Conservation (phyloP, 1,284 basidiomycete genomes). For the Phylloporus sp. region DNA sequence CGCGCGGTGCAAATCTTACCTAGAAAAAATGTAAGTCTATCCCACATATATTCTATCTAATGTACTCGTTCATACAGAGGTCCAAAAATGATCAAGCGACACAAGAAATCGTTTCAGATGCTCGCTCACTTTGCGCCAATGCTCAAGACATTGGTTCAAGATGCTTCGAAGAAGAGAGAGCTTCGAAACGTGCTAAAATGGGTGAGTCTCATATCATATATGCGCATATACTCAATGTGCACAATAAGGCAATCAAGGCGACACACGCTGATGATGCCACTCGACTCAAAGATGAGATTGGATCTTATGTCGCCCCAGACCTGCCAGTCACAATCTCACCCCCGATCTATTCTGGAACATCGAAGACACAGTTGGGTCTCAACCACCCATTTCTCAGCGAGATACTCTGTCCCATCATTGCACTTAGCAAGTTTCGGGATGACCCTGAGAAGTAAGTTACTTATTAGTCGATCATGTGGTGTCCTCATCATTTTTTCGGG, state of each 20-base stretch:
- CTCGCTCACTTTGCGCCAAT: neutral
- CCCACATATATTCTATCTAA: neutral
- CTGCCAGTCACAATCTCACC: neutral
- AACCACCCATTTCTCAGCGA: neutral
- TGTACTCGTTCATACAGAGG: neutral
- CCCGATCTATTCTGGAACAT: neutral
- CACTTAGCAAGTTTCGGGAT: neutral
- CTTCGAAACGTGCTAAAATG: neutral
- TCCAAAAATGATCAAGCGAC: neutral
- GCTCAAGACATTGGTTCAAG: neutral
- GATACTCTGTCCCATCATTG: neutral
- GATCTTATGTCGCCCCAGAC: neutral
- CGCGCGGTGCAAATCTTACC: neutral
- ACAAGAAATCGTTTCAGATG: neutral
- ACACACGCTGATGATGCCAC: neutral
- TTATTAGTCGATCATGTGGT: neutral
- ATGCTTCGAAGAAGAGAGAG: neutral
- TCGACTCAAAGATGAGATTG: constrained; percentile 1
- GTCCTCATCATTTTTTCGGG: neutral
- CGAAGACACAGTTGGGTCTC: neutral
- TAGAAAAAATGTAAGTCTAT: neutral
- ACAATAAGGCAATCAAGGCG: neutral
- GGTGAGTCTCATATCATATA: constrained; percentile 1
- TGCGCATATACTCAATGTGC: neutral
- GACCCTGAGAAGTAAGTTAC: neutral